phyloP scores from a whole-genome alignment of 345 rosid genomes.

The Salix brachista region DNA sequence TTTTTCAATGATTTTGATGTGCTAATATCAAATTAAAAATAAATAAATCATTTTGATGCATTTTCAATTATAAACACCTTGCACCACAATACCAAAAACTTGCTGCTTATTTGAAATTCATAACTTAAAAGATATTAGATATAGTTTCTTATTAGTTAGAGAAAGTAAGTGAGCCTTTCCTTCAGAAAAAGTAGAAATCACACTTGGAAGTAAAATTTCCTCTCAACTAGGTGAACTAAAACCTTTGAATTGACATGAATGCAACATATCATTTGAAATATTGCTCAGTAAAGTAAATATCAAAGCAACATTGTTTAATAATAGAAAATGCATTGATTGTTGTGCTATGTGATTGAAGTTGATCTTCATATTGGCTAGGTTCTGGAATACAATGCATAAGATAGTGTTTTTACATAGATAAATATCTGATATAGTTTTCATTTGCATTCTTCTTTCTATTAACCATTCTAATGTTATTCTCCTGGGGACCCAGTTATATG shows the following conservation, averaged over 20 bases:
- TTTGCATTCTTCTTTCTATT: conserved; percentile 7
- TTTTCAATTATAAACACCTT: no score
- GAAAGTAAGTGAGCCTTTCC: neutral
- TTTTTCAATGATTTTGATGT: no score
- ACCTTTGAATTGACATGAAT: neutral
- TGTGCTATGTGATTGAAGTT: neutral
- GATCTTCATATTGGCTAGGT: neutral
- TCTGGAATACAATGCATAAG: neutral
- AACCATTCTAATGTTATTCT: conserved; percentile 22
- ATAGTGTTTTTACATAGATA: neutral
- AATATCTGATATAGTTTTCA: neutral
- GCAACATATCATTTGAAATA: neutral
- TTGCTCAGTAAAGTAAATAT: conserved; percentile 2
- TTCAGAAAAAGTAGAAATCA: neutral
- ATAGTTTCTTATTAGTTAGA: no score
- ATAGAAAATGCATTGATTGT: no score
- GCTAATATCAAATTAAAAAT: no score
- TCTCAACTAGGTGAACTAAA: neutral
- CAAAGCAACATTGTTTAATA: neutral
- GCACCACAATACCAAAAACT: no score
- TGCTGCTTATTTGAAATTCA: neutral
- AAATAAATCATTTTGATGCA: no score
- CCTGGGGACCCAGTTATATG: conserved; percentile 95
- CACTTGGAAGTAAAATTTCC: neutral
- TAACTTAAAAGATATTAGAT: neutral